Percentiles rank a stretch among this genome's conserved stretches.
Conservation (phyloP, 192 early-diverging fungal genomes). For the Coemansia javaensis region DNA sequence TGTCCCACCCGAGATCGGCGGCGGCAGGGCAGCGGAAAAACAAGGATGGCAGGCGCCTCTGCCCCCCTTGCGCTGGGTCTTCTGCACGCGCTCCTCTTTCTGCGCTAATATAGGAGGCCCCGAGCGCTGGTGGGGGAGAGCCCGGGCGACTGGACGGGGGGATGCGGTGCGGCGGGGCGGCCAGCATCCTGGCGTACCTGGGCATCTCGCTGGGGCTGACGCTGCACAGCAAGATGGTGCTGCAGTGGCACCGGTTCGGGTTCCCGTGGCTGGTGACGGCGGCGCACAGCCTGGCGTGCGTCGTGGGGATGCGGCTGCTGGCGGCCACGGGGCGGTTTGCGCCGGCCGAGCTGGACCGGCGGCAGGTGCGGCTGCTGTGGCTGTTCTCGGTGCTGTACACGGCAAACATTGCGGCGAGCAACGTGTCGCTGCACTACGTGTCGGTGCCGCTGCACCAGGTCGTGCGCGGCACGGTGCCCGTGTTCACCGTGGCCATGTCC, state of each 20-base stretch:
- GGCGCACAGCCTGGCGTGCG: constrained; percentile 70
- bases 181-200: constrained; percentile 9
- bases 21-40: too few species aligned
- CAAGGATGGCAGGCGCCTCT: too few species aligned
- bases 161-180: too few species aligned
- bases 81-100: too few species aligned
- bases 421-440: constrained; percentile 76
- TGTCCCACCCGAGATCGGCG: too few species aligned
- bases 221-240: constrained; percentile 79
- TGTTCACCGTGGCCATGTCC: constrained; percentile 71
- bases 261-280: constrained; percentile 87
- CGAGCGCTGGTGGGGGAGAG: too few species aligned
- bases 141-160: too few species aligned
- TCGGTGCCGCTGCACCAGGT: constrained; percentile 69
- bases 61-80: too few species aligned
- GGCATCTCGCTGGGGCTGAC: constrained; percentile 54
- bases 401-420: constrained; percentile 82
- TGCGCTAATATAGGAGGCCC: too few species aligned
- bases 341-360: constrained; percentile 50
- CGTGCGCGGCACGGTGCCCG: constrained; percentile 74
- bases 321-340: constrained; percentile 50
- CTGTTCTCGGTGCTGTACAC: constrained; percentile 84
- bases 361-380: constrained; percentile 62
- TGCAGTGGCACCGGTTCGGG: constrained; percentile 65
- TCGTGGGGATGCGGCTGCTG: constrained; percentile 59